These are phyloP conservation scores for Solanum commersonii DNA, from an alignment of 257 asterid species.

Conservation along the genomic window DNA sequence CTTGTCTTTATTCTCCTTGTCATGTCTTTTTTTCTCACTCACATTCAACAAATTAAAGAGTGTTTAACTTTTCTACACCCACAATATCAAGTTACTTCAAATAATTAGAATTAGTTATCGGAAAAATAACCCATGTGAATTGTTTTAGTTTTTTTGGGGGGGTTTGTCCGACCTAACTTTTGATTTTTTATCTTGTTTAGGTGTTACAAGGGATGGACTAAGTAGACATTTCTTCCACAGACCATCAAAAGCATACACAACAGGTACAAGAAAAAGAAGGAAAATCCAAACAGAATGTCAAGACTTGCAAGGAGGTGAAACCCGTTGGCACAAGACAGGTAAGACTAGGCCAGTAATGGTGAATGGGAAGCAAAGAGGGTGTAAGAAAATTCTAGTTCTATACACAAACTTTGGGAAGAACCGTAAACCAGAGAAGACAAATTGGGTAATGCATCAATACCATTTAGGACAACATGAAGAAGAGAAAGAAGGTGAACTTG, in stretches of 20 bases:
- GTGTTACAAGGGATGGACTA: conserved; percentile 90
- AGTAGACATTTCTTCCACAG: conserved; percentile 94
- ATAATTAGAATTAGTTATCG: not conserved
- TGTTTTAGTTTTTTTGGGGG: too few species aligned
- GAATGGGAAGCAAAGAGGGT: conserved; percentile 84
- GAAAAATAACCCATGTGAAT: not conserved
- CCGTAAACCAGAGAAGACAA: conserved; percentile 90
- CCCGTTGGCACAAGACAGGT: conserved; percentile 99
- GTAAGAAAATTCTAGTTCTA: conserved; percentile 84
- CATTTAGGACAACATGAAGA: conserved; percentile 88
- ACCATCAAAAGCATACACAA: conserved; percentile 97
- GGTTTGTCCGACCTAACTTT: conserved; percentile 54
- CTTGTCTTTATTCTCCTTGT: conserved; percentile 3
- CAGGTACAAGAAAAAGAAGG: conserved; percentile 92
- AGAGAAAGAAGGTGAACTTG: conserved; percentile 91
- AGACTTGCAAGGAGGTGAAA: conserved; percentile 88
- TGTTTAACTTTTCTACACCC: not conserved
- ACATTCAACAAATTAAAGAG: not conserved
- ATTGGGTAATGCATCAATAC: conserved; percentile 99
- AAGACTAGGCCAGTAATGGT: conserved; percentile 93
- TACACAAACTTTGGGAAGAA: conserved; percentile 97
- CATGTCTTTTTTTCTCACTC: not conserved
- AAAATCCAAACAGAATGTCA: conserved; percentile 81
- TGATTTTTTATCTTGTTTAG: conserved; percentile 24
- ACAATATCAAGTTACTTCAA: not conserved